These are phyloP conservation scores for Rhexocercosporidium sp. DNA, from an alignment of 2,329 filamentous ascomycete genomes.

Conservation along the genomic window DNA sequence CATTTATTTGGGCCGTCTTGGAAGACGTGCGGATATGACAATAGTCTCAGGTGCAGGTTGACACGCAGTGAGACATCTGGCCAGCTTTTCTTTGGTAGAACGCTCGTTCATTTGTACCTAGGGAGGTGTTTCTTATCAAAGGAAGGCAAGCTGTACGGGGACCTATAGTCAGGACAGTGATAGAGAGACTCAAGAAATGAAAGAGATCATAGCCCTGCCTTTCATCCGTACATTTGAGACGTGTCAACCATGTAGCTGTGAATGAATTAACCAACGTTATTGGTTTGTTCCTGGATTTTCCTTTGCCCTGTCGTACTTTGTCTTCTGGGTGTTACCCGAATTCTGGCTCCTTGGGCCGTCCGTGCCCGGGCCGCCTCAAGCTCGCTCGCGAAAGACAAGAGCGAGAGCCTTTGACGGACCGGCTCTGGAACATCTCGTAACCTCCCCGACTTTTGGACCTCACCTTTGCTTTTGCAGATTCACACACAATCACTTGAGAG, in stretches of 20 bases:
- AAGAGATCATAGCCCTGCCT: background rate
- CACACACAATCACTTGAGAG: background rate
- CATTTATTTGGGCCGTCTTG: too few species aligned
- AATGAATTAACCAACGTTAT: too few species aligned
- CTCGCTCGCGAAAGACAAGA: background rate
- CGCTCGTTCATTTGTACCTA: background rate
- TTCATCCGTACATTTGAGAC: background rate
- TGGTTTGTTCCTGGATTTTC: background rate
- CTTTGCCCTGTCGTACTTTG: background rate
- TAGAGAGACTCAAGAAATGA: background rate
- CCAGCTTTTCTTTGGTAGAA: background rate
- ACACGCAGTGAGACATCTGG: background rate
- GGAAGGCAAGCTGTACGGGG: background rate
- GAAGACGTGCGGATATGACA: background rate
- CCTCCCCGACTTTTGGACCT: background rate
- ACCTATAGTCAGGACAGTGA: background rate
- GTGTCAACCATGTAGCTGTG: background rate
- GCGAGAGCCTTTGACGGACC: background rate
- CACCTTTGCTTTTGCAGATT: background rate
- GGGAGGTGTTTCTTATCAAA: background rate
- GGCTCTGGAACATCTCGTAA: background rate
- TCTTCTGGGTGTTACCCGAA: background rate
- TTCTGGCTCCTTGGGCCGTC: background rate
- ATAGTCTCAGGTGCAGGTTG: background rate
- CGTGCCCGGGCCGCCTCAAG: background rate